Base-by-base conservation (phyloP, 75 land plant species). In the Pinus tabuliformis region DNA sequence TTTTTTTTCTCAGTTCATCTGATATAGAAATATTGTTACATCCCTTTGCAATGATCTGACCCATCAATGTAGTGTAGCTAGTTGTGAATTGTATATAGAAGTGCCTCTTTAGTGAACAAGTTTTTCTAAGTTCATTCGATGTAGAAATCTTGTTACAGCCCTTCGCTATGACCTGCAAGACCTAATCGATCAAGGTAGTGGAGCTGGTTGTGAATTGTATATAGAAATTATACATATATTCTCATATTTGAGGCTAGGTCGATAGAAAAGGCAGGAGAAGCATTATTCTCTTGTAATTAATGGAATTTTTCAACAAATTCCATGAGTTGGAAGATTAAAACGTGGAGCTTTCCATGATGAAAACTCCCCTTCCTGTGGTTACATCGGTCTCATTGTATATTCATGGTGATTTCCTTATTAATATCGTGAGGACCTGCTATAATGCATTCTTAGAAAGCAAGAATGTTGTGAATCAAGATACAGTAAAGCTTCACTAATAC, bases 401-500 rank as follows among this genome's bases (percentile, higher is more conserved):
- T 54, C 76, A 89, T 3, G 92, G 85, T 0, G 91, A 89, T 56
- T 70, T 39, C n/a, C 62, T 91, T 21, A 59, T 79, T 8, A 57
- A 83, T 54, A 76, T 90, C 24, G 85, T 93, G 3, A 81, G 75
- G 76, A 85, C 87, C 28, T 91, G 91, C 61, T 93, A 86, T 26
- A 91, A 90, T 76, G 77, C 91, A 62, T 91, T 86, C 56, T 75
- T 93, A 11, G 91, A 89, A 6, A 89, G 95, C 65, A 65, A 65
- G 56, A 88, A 74, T 57, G 86, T 79, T 13, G 87, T 82, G 39
- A 91, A 89, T 76, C 95, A 91, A 83, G 76, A 85, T 79, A 86
- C 86, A 30, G 90, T 93, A 91, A 91, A 78, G 78, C 90, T 5
- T 86, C 80, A 5, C 77, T 91, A 3, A 88, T 86, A 8, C 91